Percentiles rank a stretch among this genome's conserved stretches.
phyloP scores from a whole-genome alignment of 345 rosid species.

The Carallia brachiata region DNA sequence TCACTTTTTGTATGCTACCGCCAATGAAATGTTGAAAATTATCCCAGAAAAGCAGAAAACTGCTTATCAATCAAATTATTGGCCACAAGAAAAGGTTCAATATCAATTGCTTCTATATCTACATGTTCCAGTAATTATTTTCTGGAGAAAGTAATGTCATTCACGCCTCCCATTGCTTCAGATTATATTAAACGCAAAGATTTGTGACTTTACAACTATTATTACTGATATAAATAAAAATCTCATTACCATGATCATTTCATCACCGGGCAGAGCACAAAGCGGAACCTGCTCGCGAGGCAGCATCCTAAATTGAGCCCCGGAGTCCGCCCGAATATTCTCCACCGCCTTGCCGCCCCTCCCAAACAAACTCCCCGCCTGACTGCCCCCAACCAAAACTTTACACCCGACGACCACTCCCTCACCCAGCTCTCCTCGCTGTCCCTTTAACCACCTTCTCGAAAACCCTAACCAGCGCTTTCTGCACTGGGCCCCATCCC shows the following conservation, averaged over 20 bases:
- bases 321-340: constrained; percentile 54
- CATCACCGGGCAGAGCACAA: constrained; percentile 54
- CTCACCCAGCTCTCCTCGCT: constrained; percentile 38
- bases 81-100: too few relatives aligned
- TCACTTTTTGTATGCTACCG: too few relatives aligned
- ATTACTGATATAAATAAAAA: not conserved
- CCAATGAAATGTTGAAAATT: too few relatives aligned
- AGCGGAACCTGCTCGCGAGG: constrained; percentile 53
- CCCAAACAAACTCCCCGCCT: constrained; percentile 41
- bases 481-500: constrained; percentile 44
- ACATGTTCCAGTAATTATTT: too few relatives aligned
- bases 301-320: constrained; percentile 43
- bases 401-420: constrained; percentile 43
- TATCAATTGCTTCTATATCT: too few relatives aligned
- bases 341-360: constrained; percentile 50
- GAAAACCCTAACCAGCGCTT: constrained; percentile 56
- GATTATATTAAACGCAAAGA: too few relatives aligned
- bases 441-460: constrained; percentile 58
- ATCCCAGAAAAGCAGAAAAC: too few relatives aligned
- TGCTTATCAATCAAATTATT: too few relatives aligned
- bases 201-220: too few relatives aligned
- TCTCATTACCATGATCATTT: constrained; percentile 49
- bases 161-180: too few relatives aligned
- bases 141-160: too few relatives aligned
- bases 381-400: constrained; percentile 49